phyloP scores from a whole-genome alignment of 2,329 filamentous ascomycete genomes.

The Cladosporium cucumerinum region DNA sequence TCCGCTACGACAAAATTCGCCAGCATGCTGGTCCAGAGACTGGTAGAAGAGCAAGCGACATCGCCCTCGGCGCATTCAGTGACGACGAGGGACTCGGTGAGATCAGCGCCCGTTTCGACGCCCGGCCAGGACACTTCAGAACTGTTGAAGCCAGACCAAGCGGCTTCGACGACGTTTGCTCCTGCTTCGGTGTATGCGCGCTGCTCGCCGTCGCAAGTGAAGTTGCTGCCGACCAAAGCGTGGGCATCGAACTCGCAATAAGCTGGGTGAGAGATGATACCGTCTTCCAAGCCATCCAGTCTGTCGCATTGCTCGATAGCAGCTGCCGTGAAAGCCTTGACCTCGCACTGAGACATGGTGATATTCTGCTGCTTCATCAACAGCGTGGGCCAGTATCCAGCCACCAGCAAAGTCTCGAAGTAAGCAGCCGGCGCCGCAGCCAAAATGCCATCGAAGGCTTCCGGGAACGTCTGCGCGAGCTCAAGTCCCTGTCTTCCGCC shows the following conservation, averaged over 20 bases:
- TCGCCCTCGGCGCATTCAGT: not conserved
- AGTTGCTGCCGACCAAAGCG: conserved; percentile 28
- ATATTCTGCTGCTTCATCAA: conserved; percentile 25
- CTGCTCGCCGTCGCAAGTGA: conserved; percentile 24
- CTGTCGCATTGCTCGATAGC: conserved; percentile 38
- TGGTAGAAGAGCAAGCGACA: not conserved
- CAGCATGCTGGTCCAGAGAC: conserved; percentile 19
- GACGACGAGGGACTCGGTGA: conserved; percentile 29
- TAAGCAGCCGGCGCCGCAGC: conserved; percentile 41
- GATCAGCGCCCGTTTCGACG: not conserved
- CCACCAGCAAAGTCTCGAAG: conserved; percentile 30
- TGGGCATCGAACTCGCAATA: conserved; percentile 33
- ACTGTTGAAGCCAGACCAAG: conserved; percentile 33
- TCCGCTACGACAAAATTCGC: not conserved
- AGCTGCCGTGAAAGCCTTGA: conserved; percentile 34
- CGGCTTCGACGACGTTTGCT: conserved; percentile 31
- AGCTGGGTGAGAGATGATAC: conserved; percentile 30
- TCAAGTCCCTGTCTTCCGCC: conserved; percentile 39
- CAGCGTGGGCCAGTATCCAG: conserved; percentile 34
- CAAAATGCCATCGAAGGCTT: conserved; percentile 40
- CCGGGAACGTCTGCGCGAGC: conserved; percentile 38
- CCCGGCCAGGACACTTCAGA: conserved; percentile 17
- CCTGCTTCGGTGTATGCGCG: conserved; percentile 29
- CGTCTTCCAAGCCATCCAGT: conserved; percentile 38
- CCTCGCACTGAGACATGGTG: conserved; percentile 33